Base-by-base conservation (phyloP, 2,329 filamentous ascomycete species). In the Fusarium udum region DNA sequence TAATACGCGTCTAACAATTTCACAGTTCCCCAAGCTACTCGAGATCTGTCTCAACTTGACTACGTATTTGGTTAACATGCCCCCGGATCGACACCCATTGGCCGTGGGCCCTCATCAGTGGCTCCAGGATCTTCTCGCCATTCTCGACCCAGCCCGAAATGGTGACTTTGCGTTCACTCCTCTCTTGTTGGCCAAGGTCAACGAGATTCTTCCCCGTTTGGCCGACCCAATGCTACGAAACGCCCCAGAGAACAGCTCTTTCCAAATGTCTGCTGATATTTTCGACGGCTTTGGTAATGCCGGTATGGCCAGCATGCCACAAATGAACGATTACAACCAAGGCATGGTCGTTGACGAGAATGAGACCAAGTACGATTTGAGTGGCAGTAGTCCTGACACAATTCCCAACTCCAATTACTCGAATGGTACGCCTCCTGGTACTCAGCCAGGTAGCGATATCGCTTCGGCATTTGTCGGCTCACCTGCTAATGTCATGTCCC, bases 121-220 rank as follows among this genome's bases (percentile, higher is more conserved):
- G 78, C 88, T 97, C 10, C 90, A 90, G 68, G 88, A 92, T 66
- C 87, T 95, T 36, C 83, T 93, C 45, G 89, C 88, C 66, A 86
- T 94, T 14, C 85, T 95, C 6, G 90, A 91, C 4, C 85, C 90
- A 14, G 87, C 96, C 24, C 92, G 93, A n/a, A 91, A 90, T 64
- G 93, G 93, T 12, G 88, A 95, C 64, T 88, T 92, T 70, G 91
- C 92, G 58, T 96, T 94, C 79, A 85, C 95, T 20, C 93, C 93
- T 6, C 86, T 97, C 1, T 86, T 97, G 3, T 83, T 96, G 62
- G 89, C 88, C 79, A 96, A 95, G 83, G 88, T 95, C 43, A 87
- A 91, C 69, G 92, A 95, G 46, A 87, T 92, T 7, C 83, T 95
- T 7, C 92, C 92, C 13, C 86, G 86, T 20, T 83, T 92, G 22